Percentiles rank a stretch among this genome's conserved stretches.
Evolutionary conservation across 2,329 filamentous ascomycete species (phyloP).

Genomic region (Fusarium sp.): DNA sequence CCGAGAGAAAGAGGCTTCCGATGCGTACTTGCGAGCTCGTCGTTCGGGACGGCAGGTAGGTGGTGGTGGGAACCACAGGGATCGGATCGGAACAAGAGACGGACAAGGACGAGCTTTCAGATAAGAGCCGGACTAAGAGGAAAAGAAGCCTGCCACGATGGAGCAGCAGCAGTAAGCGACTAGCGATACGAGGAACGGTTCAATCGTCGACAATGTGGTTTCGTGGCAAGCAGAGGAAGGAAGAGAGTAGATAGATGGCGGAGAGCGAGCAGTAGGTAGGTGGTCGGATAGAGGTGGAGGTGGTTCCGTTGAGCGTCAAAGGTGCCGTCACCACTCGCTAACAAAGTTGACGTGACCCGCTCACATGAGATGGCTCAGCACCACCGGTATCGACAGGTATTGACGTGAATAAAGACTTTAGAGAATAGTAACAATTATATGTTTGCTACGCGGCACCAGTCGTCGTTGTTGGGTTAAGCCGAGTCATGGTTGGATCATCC

Average conservation of each 20-base stretch:
- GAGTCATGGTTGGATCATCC: constrained; percentile 32
- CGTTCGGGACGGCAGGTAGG: constrained; percentile 25
- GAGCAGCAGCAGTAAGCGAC: not conserved
- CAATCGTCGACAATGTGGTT: constrained; percentile 29
- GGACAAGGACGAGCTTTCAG: constrained; percentile 25
- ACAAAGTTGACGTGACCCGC: constrained; percentile 20
- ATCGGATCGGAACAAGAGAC: constrained; percentile 26
- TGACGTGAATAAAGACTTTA: not conserved
- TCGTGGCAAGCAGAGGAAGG: constrained; percentile 19
- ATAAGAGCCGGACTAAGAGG: constrained; percentile 9
- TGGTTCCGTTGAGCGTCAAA: constrained; percentile 23
- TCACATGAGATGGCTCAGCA: constrained; percentile 11
- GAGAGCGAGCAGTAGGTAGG: constrained; percentile 31
- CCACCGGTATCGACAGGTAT: not conserved
- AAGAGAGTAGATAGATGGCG: constrained; percentile 34
- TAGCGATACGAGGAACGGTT: constrained; percentile 11
- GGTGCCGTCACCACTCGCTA: constrained; percentile 42
- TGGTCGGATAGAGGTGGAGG: constrained; percentile 41
- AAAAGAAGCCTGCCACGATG: not conserved
- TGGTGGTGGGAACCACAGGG: constrained; percentile 22
- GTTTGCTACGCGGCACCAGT: constrained; percentile 5
- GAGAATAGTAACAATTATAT: not conserved
- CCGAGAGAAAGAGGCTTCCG: constrained; percentile 21
- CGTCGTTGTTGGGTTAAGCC: constrained; percentile 1
- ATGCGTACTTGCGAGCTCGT: constrained; percentile 14